Evolutionary conservation across 257 asterid genomes (phyloP).

Genomic region (Nicotiana tabacum): DNA sequence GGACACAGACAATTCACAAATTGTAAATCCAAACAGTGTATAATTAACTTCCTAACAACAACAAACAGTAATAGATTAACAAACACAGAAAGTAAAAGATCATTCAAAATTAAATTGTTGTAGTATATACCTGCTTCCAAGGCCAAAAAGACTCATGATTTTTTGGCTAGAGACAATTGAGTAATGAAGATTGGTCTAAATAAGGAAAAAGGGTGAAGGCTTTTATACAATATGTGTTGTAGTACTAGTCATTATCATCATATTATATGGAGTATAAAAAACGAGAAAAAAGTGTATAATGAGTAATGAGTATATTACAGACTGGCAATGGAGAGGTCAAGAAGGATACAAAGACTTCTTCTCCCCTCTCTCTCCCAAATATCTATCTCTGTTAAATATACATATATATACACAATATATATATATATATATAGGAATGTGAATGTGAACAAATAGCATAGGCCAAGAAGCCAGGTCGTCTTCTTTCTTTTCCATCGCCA

Average conservation of each 20-base stretch:
- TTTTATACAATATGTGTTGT: not conserved
- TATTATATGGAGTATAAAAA: slow-evolving; percentile 10
- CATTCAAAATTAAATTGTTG: not conserved
- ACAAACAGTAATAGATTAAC: not conserved
- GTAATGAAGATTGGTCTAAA: not conserved
- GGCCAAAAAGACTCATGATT: slow-evolving; percentile 45
- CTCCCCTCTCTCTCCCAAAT: not conserved
- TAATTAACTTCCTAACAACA: not conserved
- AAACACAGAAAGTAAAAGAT: not conserved
- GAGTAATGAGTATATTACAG: slow-evolving; percentile 26
- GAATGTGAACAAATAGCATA: not conserved
- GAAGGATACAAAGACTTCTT: not conserved
- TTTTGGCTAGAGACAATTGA: not conserved
- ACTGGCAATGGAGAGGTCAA: slow-evolving; percentile 33
- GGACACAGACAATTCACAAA: not conserved
- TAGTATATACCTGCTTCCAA: slow-evolving; percentile 38
- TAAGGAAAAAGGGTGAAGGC: not conserved
- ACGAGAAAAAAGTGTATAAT: not conserved
- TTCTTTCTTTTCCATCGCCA: slow-evolving; percentile 11
- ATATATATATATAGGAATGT: not conserved
- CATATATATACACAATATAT: too few species aligned
- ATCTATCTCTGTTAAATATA: too few species aligned
- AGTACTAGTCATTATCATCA: not conserved
- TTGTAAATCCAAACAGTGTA: not conserved
- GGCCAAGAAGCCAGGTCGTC: not conserved